Evolutionary conservation across 257 asterid species (phyloP).

Genomic region (Prunella vulgaris): DNA sequence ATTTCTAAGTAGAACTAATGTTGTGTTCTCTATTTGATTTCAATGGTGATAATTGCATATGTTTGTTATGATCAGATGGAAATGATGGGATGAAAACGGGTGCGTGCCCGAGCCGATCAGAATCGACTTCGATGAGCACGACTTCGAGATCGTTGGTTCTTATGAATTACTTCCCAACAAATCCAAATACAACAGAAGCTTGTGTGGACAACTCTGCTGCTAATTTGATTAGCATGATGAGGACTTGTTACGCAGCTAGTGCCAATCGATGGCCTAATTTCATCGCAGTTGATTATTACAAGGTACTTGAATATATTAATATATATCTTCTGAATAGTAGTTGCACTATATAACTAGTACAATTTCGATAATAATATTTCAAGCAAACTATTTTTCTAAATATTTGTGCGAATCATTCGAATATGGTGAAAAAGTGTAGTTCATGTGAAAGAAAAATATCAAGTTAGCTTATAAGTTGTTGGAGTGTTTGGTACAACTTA

Average conservation of each 20-base stretch:
- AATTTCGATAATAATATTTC: no score
- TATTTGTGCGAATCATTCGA: no score
- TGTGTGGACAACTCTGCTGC: conserved; percentile 77
- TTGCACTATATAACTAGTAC: no score
- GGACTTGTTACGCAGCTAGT: conserved; percentile 55
- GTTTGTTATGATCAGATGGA: conserved; percentile 50
- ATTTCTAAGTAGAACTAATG: no score
- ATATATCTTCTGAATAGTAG: no score
- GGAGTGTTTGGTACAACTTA: no score
- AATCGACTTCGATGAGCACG: conserved; percentile 65
- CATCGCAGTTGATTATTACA: conserved; percentile 83
- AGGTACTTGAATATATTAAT: conserved; percentile 27
- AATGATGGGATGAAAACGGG: conserved; percentile 56
- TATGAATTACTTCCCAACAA: conserved; percentile 62
- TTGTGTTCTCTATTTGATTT: no score
- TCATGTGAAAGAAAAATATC: no score
- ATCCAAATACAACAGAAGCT: conserved; percentile 59
- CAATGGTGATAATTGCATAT: background rate
- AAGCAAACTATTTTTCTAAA: no score
- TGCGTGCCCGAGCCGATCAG: conserved; percentile 67
- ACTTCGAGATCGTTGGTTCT: conserved; percentile 58
- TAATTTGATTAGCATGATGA: conserved; percentile 42
- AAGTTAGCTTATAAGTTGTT: no score
- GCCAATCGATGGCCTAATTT: conserved; percentile 91
- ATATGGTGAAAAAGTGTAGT: no score